These are phyloP conservation scores for Trichoderma atrobrunneum DNA, from an alignment of 2,329 filamentous ascomycete species.

Conservation along the genomic window DNA sequence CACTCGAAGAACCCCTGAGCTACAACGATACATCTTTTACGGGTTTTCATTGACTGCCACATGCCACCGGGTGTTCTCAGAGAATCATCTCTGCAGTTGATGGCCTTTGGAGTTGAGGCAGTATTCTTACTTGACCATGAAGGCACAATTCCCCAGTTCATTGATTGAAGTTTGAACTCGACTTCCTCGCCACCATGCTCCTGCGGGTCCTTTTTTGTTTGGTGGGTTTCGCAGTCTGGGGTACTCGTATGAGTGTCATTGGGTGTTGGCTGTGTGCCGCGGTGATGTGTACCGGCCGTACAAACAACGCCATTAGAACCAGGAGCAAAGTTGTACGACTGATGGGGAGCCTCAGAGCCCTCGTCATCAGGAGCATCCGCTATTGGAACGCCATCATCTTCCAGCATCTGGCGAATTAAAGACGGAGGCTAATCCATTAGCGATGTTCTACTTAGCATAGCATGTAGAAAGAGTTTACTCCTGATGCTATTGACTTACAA, in stretches of 20 bases:
- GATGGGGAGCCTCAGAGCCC: conserved; percentile 56
- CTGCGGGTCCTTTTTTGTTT: background rate
- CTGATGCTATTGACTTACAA: conserved; percentile 28
- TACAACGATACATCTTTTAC: conserved; percentile 82
- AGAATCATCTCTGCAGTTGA: conserved; percentile 93
- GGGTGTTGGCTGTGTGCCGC: conserved; percentile 47
- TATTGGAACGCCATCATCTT: conserved; percentile 71
- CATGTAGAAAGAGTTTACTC: background rate
- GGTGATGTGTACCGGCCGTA: conserved; percentile 67
- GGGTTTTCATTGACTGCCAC: conserved; percentile 89
- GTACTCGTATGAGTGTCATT: conserved; percentile 14
- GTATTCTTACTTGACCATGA: conserved; percentile 89
- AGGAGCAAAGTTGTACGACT: conserved; percentile 91
- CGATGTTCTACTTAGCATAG: background rate
- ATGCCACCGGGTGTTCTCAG: conserved; percentile 72
- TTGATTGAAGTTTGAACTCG: conserved; percentile 80
- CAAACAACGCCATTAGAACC: conserved; percentile 84
- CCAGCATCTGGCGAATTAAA: conserved; percentile 70
- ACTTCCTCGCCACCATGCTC: conserved; percentile 28
- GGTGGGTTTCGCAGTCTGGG: conserved; percentile 13
- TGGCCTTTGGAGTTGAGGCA: conserved; percentile 77
- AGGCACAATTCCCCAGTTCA: conserved; percentile 95
- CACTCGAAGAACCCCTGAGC: conserved; percentile 97
- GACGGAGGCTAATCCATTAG: conserved; percentile 45
- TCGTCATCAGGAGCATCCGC: conserved; percentile 71